Base-by-base conservation (phyloP, 495 filamentous ascomycete species). In the Hypoxylon fragiforme region DNA sequence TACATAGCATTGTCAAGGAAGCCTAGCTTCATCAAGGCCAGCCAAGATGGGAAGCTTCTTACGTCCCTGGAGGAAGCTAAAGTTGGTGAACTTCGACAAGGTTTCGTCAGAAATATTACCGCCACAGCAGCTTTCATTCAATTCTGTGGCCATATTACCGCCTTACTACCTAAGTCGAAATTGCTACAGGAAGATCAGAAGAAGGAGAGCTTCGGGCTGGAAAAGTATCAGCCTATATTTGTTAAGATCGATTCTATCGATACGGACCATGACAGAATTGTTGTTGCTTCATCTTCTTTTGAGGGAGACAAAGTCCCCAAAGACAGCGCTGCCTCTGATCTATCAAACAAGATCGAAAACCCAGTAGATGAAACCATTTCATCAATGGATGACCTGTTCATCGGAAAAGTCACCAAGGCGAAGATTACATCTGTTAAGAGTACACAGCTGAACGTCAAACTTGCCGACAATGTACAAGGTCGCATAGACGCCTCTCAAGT, bases 391-490 rank as follows among this genome's bases (percentile, higher is more conserved):
- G 89, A 95, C 61, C 78, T 92, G 37, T 72, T 72, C 9, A 76
- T 91, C 43, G 94, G 94, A 39, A 87, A 81, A 60, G 62, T 89
- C 40, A 88, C 86, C 20, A 89, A 92, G 69, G 94, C 87, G 26
- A 85, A 79, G 49, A 82, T 98, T 34, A 77, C 76, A 32, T 89
- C 89, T 7, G 70, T 95, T 55, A 96, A 94, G 68, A 84, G 83
- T 22, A 96, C 91, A 0, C 94, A 97, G 64, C 72, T 98, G 44
- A 96, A 97, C 60, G 90, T 97, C 14, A 82, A 86, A 51, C 78
- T 97, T 48, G 90, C 90, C 34, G 90, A 96, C 63, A 91, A 91
- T 62, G 77, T 97, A 28, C 89, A 92, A 67, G 94, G 92, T 15
- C 88, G 94, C 15, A 84, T 98, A 38, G 91, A 96, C 64, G 80